phyloP scores from a whole-genome alignment of 1,284 basidiomycete genomes.

The Papiliotrema laurentii region DNA sequence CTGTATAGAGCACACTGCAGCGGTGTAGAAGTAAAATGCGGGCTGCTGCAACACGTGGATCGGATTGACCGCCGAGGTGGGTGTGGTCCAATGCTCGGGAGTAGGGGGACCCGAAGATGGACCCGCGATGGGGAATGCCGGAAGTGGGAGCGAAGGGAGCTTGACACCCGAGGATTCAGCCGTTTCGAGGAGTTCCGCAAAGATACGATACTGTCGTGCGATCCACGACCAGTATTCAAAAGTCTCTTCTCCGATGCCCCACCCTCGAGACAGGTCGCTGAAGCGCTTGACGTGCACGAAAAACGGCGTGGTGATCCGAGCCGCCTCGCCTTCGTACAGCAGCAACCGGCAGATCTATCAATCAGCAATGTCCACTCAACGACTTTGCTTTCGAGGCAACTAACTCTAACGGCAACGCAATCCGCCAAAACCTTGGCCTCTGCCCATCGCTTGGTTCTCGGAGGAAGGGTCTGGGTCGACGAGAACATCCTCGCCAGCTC shows the following conservation, averaged over 20 bases:
- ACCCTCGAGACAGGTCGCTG: slow-evolving; percentile 78
- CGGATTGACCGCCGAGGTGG: slow-evolving; percentile 41
- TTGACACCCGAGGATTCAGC: slow-evolving; percentile 64
- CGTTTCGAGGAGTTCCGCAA: slow-evolving; percentile 81
- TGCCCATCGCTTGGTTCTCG: slow-evolving; percentile 94
- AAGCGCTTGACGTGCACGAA: slow-evolving; percentile 79
- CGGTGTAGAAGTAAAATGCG: slow-evolving; percentile 84
- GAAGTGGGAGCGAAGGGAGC: slow-evolving; percentile 55
- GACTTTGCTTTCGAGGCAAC: slow-evolving; percentile 11
- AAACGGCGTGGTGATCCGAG: slow-evolving; percentile 72
- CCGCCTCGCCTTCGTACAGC: slow-evolving; percentile 78
- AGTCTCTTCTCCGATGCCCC: slow-evolving; percentile 96
- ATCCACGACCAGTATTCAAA: slow-evolving; percentile 98
- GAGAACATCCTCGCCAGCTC: slow-evolving; percentile 79
- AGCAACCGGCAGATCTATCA: slow-evolving; percentile 80
- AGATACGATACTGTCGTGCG: slow-evolving; percentile 81
- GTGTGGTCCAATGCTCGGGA: slow-evolving; percentile 40
- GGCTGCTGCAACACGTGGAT: slow-evolving; percentile 70
- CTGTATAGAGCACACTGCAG: slow-evolving; percentile 73
- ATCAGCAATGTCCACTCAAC: slow-evolving; percentile 6
- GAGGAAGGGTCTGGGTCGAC: slow-evolving; percentile 75
- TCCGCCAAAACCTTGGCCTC: slow-evolving; percentile 96
- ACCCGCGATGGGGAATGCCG: slow-evolving; percentile 31
- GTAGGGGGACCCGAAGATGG: slow-evolving; percentile 16
- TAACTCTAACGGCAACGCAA: slow-evolving; percentile 78